Evolutionary conservation across 1,139 yeast species (phyloP).

Genomic region (Lodderomyces jiufengensis): DNA sequence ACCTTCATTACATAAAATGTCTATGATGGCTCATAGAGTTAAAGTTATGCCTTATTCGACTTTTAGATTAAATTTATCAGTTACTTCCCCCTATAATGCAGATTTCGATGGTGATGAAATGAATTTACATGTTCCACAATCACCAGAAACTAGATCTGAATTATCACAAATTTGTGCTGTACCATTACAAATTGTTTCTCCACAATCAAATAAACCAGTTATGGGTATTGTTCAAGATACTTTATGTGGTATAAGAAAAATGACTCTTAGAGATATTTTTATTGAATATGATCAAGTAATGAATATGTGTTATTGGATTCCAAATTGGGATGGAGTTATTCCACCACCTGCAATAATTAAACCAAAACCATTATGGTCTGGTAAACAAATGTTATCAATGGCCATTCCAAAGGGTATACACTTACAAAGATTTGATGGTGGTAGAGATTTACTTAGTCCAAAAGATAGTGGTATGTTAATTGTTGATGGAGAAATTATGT

Average conservation of each 20-base stretch:
- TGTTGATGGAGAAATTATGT: conserved; percentile 89
- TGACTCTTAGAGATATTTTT: conserved; percentile 87
- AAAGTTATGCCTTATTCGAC: conserved; percentile 99
- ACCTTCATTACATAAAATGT: conserved; percentile 98
- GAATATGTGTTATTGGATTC: conserved; percentile 97
- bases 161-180: conserved; percentile 93
- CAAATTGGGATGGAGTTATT: conserved; percentile 97
- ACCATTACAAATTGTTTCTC: conserved; percentile 95
- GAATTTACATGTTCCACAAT: conserved; percentile 99
- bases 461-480: conserved; percentile 90
- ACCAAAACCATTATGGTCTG: conserved; percentile 97
- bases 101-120: conserved; percentile 99
- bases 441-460: conserved; percentile 78
- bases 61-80: conserved; percentile 92
- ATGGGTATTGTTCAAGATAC: conserved; percentile 99
- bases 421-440: conserved; percentile 88
- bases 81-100: conserved; percentile 97
- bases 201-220: conserved; percentile 97
- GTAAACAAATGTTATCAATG: conserved; percentile 88
- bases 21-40: conserved; percentile 99
- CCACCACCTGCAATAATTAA: conserved; percentile 95
- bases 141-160: conserved; percentile 97
- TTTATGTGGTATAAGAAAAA: conserved; percentile 91
- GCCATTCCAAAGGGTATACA: conserved; percentile 96
- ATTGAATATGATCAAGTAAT: conserved; percentile 91